Evolutionary conservation across 192 early-diverging fungal genomes (phyloP).

Genomic region (Entomortierella parvispora): DNA sequence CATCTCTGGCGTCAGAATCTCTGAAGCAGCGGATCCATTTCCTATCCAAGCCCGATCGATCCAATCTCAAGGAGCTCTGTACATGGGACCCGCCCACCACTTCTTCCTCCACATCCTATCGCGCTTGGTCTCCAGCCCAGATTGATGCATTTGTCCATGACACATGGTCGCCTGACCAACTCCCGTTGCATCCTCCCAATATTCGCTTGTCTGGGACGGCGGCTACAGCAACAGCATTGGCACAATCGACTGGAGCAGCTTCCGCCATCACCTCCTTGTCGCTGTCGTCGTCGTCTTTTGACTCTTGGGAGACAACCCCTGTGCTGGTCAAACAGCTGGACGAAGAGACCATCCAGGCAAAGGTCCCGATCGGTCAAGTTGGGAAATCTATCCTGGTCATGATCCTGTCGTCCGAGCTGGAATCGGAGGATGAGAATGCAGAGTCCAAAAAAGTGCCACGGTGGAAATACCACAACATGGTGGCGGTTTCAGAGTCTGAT

Average conservation of each 20-base stretch:
- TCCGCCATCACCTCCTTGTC: background rate
- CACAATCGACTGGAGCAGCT: background rate
- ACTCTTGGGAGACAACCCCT: conserved; percentile 12
- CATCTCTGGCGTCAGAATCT: conserved; percentile 28
- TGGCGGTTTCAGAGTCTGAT: background rate
- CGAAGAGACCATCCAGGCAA: conserved; percentile 32
- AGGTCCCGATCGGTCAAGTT: conserved; percentile 35
- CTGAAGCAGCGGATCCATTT: conserved; percentile 47
- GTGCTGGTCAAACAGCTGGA: conserved; percentile 26
- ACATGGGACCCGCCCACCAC: conserved; percentile 31
- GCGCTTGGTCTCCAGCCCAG: conserved; percentile 4
- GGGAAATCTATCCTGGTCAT: background rate
- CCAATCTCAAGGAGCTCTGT: conserved; percentile 36
- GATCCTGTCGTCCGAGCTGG: background rate
- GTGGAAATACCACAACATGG: conserved; percentile 47
- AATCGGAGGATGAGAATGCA: background rate
- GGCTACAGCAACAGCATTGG: background rate
- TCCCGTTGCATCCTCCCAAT: conserved; percentile 28
- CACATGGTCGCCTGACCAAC: conserved; percentile 42
- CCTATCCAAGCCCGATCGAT: conserved; percentile 33
- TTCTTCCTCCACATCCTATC: background rate
- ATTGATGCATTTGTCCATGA: conserved; percentile 17
- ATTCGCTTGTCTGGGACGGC: background rate
- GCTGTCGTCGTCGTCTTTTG: too few relatives aligned
- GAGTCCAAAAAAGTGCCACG: background rate